A percentile compares a stretch with the other conserved stretches of the same genome.
Evolutionary conservation across 352 stramenopile genomes (phyloP).

Genomic region (Phytophthora vignae): DNA sequence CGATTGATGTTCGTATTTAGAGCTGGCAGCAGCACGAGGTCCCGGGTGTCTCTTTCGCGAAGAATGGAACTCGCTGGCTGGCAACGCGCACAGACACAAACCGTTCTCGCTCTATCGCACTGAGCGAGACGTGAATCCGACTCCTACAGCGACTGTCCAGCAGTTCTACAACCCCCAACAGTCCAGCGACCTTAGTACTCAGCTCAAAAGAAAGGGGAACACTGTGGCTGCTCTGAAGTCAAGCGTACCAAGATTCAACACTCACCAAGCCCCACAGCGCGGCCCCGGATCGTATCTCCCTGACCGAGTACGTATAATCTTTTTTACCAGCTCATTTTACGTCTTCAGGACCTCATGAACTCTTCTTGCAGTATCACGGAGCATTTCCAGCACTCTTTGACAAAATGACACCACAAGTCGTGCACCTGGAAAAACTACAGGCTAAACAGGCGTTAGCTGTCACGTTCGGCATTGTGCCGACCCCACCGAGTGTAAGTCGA

Average conservation of each 20-base stretch:
- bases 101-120: conserved; percentile 37
- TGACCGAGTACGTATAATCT: conserved; percentile 46
- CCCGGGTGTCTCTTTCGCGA: conserved; percentile 51
- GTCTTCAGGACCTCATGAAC: neutral
- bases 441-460: conserved; percentile 35
- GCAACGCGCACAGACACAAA: conserved; percentile 34
- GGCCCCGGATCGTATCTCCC: conserved; percentile 57
- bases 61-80: conserved; percentile 55
- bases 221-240: conserved; percentile 49
- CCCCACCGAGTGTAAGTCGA: neutral
- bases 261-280: conserved; percentile 16
- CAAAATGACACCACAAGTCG: conserved; percentile 39
- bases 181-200: conserved; percentile 41
- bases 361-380: conserved; percentile 46
- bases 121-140: conserved; percentile 65
- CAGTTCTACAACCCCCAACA: conserved; percentile 55
- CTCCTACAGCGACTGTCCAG: conserved; percentile 44
- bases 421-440: conserved; percentile 31
- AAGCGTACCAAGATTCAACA: conserved; percentile 52
- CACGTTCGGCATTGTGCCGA: conserved; percentile 40
- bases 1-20: conserved; percentile 8
- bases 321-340: neutral
- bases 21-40: conserved; percentile 29
- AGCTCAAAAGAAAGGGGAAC: conserved; percentile 48
- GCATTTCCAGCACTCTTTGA: conserved; percentile 58